Conservation (phyloP, 805 yeast species). For the Metschnikowia borealis region DNA sequence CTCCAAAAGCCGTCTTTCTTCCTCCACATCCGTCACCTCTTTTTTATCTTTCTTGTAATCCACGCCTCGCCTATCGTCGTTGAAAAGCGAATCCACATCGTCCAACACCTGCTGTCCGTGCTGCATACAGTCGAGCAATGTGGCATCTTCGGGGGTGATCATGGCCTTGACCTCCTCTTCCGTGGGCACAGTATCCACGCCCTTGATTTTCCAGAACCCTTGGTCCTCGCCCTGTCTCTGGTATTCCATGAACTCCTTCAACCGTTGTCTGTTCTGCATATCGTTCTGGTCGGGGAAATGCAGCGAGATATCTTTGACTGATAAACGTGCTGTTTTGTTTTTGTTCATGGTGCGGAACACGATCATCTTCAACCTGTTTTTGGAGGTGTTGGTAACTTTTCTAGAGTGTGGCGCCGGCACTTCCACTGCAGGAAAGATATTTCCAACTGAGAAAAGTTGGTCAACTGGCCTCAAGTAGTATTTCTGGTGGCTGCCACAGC, state of each 20-base stretch:
- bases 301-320: slow-evolving; percentile 80
- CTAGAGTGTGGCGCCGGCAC: slow-evolving; percentile 98
- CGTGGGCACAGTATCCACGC: slow-evolving; percentile 54
- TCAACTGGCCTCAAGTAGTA: slow-evolving; percentile 68
- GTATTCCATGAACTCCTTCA: slow-evolving; percentile 97
- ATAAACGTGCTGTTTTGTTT: slow-evolving; percentile 65
- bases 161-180: slow-evolving; percentile 76
- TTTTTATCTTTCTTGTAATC: slow-evolving; percentile 28
- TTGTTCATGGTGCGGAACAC: slow-evolving; percentile 83
- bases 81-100: slow-evolving; percentile 61
- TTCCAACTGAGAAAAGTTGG: slow-evolving; percentile 83
- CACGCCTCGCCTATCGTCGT: slow-evolving; percentile 27
- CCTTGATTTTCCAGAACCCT: slow-evolving; percentile 88
- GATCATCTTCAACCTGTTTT: slow-evolving; percentile 88
- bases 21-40: slow-evolving; percentile 23
- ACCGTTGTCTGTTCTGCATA: slow-evolving; percentile 92
- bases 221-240: slow-evolving; percentile 93
- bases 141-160: slow-evolving; percentile 88
- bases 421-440: slow-evolving; percentile 86
- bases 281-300: slow-evolving; percentile 98
- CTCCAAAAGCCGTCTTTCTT: slow-evolving; percentile 22
- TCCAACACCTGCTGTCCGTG: slow-evolving; percentile 86
- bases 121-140: slow-evolving; percentile 86
- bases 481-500: slow-evolving; percentile 68
- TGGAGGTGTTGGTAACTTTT: slow-evolving; percentile 88